Conservation (phyloP, 495 filamentous ascomycete genomes). For the Neurospora discreta region DNA sequence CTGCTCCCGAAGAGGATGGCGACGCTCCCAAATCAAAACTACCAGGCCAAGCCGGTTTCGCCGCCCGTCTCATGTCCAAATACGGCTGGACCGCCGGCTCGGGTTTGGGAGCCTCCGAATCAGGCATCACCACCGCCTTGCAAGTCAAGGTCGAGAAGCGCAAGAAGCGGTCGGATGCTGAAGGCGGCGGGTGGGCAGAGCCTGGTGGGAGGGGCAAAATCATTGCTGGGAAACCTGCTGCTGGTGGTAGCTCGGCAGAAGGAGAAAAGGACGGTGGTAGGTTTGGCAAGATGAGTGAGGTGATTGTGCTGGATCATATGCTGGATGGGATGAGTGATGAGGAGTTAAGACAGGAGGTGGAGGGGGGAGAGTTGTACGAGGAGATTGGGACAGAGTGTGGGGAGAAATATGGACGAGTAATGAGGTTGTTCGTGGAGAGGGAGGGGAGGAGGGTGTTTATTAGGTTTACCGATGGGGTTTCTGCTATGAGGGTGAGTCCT, state of each 20-base stretch:
- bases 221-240: slow-evolving; percentile 47
- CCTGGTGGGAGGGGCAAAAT: slow-evolving; percentile 67
- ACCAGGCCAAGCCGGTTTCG: slow-evolving; percentile 73
- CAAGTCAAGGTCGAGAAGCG: slow-evolving; percentile 73
- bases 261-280: slow-evolving; percentile 36
- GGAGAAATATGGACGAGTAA: slow-evolving; percentile 80
- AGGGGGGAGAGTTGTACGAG: slow-evolving; percentile 62
- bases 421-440: slow-evolving; percentile 64
- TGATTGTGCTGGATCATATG: slow-evolving; percentile 73
- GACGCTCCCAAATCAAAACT: slow-evolving; percentile 45
- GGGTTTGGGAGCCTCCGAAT: slow-evolving; percentile 68
- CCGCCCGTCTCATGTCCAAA: slow-evolving; percentile 75
- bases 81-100: slow-evolving; percentile 86
- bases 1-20: too few relatives aligned
- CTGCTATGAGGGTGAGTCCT: slow-evolving; percentile 69
- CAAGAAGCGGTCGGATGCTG: slow-evolving; percentile 59
- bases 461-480: slow-evolving; percentile 72
- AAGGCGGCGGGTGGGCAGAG: slow-evolving; percentile 66
- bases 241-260: slow-evolving; percentile 4
- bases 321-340: slow-evolving; percentile 59
- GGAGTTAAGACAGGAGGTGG: slow-evolving; percentile 46
- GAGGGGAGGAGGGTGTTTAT: slow-evolving; percentile 63
- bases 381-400: slow-evolving; percentile 92
- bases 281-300: slow-evolving; percentile 67
- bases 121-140: slow-evolving; percentile 74